A percentile compares a stretch with the other conserved stretches of the same genome.
Evolutionary conservation across 2,329 filamentous ascomycete species (phyloP).

Genomic region (Fusarium verticillioides): DNA sequence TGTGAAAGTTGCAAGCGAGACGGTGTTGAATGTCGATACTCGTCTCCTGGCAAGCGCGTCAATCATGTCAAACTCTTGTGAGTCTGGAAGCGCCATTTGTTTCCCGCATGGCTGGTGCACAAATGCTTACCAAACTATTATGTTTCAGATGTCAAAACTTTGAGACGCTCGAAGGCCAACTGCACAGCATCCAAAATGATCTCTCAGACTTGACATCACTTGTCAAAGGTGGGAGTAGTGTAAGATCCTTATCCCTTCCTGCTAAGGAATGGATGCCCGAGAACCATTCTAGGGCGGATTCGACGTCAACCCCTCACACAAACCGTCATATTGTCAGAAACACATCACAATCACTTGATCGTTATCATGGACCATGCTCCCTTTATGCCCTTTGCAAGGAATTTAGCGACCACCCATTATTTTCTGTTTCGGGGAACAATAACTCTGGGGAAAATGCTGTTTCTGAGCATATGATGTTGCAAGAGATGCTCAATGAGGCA

Average conservation of each 20-base stretch:
- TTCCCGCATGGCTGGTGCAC: neutral
- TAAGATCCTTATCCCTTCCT: constrained; percentile 11
- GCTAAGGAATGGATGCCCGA: constrained; percentile 18
- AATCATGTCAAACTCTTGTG: constrained; percentile 46
- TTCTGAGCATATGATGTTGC: constrained; percentile 21
- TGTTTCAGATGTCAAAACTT: constrained; percentile 45
- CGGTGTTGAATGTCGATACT: constrained; percentile 45
- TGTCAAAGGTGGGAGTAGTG: constrained; percentile 32
- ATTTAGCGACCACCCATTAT: constrained; percentile 37
- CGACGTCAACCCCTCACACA: neutral
- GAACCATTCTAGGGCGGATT: neutral
- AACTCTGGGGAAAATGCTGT: neutral
- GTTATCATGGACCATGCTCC: constrained; percentile 42
- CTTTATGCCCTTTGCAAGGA: constrained; percentile 42
- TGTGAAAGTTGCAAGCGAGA: constrained; percentile 46
- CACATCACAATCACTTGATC: constrained; percentile 31
- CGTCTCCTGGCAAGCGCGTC: constrained; percentile 44
- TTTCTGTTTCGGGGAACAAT: constrained; percentile 4
- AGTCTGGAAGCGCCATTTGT: constrained; percentile 24
- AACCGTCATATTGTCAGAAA: constrained; percentile 38
- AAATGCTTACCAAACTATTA: constrained; percentile 26
- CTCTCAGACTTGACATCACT: constrained; percentile 43
- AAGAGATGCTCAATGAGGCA: constrained; percentile 40
- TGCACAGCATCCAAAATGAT: constrained; percentile 43
- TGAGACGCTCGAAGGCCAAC: constrained; percentile 43